phyloP scores from a whole-genome alignment of 2,329 filamentous ascomycete genomes.

The Colletotrichum tofieldiae region DNA sequence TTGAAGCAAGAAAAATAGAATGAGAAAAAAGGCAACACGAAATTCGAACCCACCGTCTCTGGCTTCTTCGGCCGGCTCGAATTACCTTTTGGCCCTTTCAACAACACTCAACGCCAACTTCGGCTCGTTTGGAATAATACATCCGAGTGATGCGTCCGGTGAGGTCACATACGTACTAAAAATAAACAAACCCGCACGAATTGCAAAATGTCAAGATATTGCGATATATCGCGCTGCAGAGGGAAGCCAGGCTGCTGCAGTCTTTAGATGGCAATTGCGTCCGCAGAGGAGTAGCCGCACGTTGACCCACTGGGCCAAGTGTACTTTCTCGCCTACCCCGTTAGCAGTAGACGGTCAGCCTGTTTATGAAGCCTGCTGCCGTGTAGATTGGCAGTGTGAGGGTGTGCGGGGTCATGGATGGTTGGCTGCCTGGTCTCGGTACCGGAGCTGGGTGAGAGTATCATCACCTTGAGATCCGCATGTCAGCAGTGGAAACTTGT shows the following conservation, averaged over 20 bases:
- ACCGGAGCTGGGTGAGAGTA: background rate
- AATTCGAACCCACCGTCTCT: background rate
- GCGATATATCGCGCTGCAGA: background rate
- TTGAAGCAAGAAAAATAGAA: background rate
- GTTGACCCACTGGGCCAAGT: background rate
- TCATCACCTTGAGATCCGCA: background rate
- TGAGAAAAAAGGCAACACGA: background rate
- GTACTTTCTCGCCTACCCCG: background rate
- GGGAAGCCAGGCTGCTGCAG: slow-evolving; percentile 1
- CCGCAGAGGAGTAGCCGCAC: background rate
- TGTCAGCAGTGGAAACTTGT: no score
- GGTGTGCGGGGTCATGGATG: background rate
- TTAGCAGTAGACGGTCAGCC: no score
- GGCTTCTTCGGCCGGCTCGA: background rate
- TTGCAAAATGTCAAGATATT: background rate
- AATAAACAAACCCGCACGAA: background rate
- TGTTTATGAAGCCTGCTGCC: background rate
- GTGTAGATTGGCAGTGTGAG: no score
- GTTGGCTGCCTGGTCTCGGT: background rate
- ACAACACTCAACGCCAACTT: background rate
- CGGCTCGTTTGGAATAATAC: background rate
- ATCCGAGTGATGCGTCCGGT: background rate
- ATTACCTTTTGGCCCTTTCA: background rate
- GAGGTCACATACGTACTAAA: background rate
- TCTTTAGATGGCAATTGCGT: background rate